Conservation (phyloP, 345 rosid genomes). For the Moringa oleifera region DNA sequence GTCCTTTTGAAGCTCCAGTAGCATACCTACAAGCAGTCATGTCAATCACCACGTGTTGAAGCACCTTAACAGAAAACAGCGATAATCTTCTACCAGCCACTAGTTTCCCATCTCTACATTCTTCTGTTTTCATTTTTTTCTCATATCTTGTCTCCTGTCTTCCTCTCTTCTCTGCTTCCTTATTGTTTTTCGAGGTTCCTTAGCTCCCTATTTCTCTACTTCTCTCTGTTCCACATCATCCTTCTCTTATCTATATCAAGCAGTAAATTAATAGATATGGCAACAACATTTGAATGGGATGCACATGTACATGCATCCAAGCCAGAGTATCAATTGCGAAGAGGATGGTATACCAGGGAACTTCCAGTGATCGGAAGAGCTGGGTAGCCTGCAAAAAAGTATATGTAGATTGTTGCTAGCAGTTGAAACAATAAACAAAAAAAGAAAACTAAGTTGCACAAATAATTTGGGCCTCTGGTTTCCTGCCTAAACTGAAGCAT, state of each 20-base stretch:
- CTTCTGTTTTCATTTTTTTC: no score
- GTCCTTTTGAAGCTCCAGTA: conserved; percentile 31
- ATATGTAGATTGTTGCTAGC: conserved; percentile 17
- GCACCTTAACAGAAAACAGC: conserved; percentile 2
- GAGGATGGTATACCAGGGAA: conserved; percentile 57
- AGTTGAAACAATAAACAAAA: no score
- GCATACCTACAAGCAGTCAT: conserved; percentile 45
- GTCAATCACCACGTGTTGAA: conserved; percentile 19
- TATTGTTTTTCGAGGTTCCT: no score
- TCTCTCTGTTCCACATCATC: no score
- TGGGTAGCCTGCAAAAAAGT: conserved; percentile 54
- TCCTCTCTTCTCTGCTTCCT: no score
- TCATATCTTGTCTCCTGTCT: no score
- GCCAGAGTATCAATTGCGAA: conserved; percentile 8
- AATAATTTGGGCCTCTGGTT: no score
- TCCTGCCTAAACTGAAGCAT: no score
- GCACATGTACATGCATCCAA: conserved; percentile 14
- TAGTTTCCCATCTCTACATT: no score
- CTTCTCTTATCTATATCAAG: conserved; percentile 5
- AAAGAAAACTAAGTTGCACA: no score
- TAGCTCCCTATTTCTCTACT: no score
- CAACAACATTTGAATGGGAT: not conserved
- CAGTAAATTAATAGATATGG: not conserved
- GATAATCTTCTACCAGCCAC: conserved; percentile 1
- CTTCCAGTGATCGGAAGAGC: conserved; percentile 28